Evolutionary conservation across 75 land plant genomes (phyloP).

Genomic region (Picea glauca): DNA sequence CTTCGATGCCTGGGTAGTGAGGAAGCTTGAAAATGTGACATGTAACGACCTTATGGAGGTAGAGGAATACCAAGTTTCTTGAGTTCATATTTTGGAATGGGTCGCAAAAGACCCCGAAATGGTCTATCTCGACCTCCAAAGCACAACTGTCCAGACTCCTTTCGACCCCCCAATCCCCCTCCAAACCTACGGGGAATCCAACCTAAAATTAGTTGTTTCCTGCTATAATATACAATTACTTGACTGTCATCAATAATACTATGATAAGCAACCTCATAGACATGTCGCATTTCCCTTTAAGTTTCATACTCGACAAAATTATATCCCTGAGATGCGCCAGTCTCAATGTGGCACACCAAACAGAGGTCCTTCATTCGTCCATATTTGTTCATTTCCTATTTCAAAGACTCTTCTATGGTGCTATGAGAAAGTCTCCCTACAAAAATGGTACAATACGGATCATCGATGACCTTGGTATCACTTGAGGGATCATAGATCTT

Average conservation of each 20-base stretch:
- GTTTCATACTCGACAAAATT: no score
- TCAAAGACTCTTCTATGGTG: slow-evolving; percentile 72
- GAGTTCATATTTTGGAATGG: slow-evolving; percentile 75
- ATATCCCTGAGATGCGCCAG: no score
- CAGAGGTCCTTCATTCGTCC: slow-evolving; percentile 76
- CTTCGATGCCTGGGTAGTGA: neutral
- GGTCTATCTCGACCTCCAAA: slow-evolving; percentile 98
- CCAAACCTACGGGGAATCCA: slow-evolving; percentile 16
- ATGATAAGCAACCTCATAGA: no score
- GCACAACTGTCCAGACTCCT: slow-evolving; percentile 95
- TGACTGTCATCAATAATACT: no score
- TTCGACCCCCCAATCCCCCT: slow-evolving; percentile 92
- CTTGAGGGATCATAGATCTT: slow-evolving; percentile 91
- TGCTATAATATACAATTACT: no score
- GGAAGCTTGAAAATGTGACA: slow-evolving; percentile 70
- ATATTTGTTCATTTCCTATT: slow-evolving; percentile 82
- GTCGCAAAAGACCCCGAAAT: slow-evolving; percentile 89
- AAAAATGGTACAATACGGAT: slow-evolving; percentile 89
- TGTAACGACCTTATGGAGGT: slow-evolving; percentile 89
- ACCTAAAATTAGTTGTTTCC: no score
- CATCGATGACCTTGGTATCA: slow-evolving; percentile 81
- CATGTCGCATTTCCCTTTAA: no score
- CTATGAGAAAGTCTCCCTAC: slow-evolving; percentile 68
- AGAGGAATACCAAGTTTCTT: slow-evolving; percentile 30
- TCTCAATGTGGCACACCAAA: slow-evolving; percentile 76